Evolutionary conservation across 495 filamentous ascomycete genomes (phyloP), one percentile per base, ranked within the genome.

Genomic region (Penicillium arizonense): DNA sequence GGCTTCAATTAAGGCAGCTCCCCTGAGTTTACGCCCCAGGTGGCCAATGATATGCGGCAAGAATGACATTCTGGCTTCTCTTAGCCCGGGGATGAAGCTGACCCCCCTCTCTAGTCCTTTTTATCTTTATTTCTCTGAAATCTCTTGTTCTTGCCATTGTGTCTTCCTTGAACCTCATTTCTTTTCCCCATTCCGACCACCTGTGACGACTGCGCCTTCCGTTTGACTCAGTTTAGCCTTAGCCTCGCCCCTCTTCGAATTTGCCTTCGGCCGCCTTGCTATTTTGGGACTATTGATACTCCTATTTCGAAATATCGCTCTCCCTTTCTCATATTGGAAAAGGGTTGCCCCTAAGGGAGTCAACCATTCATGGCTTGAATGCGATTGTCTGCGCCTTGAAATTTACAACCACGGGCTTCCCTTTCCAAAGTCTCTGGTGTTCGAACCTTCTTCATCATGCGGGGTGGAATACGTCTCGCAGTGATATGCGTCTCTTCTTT

Each of bases 401-500:
- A 28, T 56, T 40, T 32, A 44, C 36, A 41, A 21, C 21, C n/a
- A 44, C 51, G 47, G 57, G 32, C 46, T 44, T 38, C 34, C 50
- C 32, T 37, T 55, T 24, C 21, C 24, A 47, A 54, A 47, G 50
- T 35, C 39, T 42, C 47, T 21, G 39, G 24, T 36, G n/a, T 28
- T n/a, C n/a, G 34, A 21, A 49, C 24, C 33, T 34, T 24, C 18
- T 42, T 55, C 65, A 73, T 36, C 38, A 78, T 78, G 76, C 68
- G 63, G 64, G 62, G 69, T 30, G 59, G 64, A 40, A 33, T 64
- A 46, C 73, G 76, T 12, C 46, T 79, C 40, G 54, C 63, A 35
- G 35, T 40, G 16, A 16, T 73, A 43, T 71, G 65, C 47, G 55
- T 61, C 10, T 50, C 51, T 0, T n/a, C 69, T 6, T 18, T 76